Evolutionary conservation across 805 yeast species (phyloP).

Genomic region (Kuraishia piskuri): DNA sequence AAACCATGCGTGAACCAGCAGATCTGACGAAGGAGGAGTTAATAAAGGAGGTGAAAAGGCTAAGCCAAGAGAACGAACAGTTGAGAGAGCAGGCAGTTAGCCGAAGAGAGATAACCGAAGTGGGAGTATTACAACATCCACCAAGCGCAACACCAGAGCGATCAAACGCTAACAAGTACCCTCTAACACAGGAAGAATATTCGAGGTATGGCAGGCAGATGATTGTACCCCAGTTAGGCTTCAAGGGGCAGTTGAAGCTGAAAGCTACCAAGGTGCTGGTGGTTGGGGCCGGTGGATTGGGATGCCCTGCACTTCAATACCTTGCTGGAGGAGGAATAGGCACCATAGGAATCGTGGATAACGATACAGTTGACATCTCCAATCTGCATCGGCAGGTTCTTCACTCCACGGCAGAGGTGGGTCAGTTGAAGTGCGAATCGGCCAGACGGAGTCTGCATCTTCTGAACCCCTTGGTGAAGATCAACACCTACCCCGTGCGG

Average conservation of each 20-base stretch:
- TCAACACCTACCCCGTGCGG: slow-evolving; percentile 42
- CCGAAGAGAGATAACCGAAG: neutral
- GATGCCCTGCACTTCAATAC: slow-evolving; percentile 84
- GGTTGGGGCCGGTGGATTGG: slow-evolving; percentile 95
- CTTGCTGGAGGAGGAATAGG: slow-evolving; percentile 88
- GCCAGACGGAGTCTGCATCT: slow-evolving; percentile 46
- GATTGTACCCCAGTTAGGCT: slow-evolving; percentile 78
- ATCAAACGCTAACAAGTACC: neutral
- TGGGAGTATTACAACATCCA: neutral
- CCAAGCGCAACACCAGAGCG: neutral
- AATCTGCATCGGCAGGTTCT: slow-evolving; percentile 87
- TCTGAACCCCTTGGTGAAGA: slow-evolving; percentile 62
- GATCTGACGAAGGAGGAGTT: slow-evolving; percentile 9
- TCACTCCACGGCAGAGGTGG: slow-evolving; percentile 61
- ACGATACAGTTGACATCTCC: slow-evolving; percentile 75
- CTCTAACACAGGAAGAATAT: slow-evolving; percentile 55
- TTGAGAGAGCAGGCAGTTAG: slow-evolving; percentile 6
- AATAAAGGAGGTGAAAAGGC: slow-evolving; percentile 14
- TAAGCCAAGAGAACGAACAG: slow-evolving; percentile 18
- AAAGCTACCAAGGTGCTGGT: slow-evolving; percentile 58
- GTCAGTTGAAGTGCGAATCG: slow-evolving; percentile 69
- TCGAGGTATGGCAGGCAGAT: slow-evolving; percentile 87
- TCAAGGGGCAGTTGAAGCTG: slow-evolving; percentile 48
- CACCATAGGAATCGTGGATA: slow-evolving; percentile 75
- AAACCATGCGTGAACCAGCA: neutral